These are phyloP conservation scores for Nyctanthes arbortristis DNA, from an alignment of 257 asterid species.

Conservation along the genomic window DNA sequence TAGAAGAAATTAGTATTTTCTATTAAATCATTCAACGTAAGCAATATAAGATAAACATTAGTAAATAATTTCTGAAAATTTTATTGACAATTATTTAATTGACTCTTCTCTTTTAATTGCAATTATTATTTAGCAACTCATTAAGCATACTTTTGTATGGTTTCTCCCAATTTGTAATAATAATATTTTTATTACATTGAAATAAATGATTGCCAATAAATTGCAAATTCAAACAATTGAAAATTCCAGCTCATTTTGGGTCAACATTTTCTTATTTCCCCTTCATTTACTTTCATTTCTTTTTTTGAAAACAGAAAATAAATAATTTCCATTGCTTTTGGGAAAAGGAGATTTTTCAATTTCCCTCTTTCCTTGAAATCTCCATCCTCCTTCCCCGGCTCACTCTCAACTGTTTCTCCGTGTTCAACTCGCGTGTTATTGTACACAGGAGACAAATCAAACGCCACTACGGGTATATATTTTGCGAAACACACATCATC, in stretches of 20 bases:
- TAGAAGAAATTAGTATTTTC: no score
- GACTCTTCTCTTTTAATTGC: no score
- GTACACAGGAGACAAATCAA: slow-evolving; percentile 28
- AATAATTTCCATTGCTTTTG: neutral
- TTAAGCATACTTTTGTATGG: no score
- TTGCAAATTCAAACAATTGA: neutral
- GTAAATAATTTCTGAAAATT: no score
- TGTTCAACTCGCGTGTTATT: slow-evolving; percentile 60
- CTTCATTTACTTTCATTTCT: no score
- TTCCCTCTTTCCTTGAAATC: neutral
- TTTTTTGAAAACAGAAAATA: no score
- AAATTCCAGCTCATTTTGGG: slow-evolving; percentile 7
- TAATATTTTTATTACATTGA: no score
- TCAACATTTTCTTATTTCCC: neutral
- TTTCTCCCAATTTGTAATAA: no score
- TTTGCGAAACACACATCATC: neutral
- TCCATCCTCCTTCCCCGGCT: slow-evolving; percentile 18
- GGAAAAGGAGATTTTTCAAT: slow-evolving; percentile 18
- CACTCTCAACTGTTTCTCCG: slow-evolving; percentile 62
- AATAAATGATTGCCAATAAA: neutral
- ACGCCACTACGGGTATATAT: slow-evolving; percentile 2
- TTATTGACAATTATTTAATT: no score
- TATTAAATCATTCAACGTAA: no score
- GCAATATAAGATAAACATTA: no score
- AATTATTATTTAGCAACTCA: no score